phyloP scores from a whole-genome alignment of 2,329 filamentous ascomycete species.

The Stachybotrys echinatus region DNA sequence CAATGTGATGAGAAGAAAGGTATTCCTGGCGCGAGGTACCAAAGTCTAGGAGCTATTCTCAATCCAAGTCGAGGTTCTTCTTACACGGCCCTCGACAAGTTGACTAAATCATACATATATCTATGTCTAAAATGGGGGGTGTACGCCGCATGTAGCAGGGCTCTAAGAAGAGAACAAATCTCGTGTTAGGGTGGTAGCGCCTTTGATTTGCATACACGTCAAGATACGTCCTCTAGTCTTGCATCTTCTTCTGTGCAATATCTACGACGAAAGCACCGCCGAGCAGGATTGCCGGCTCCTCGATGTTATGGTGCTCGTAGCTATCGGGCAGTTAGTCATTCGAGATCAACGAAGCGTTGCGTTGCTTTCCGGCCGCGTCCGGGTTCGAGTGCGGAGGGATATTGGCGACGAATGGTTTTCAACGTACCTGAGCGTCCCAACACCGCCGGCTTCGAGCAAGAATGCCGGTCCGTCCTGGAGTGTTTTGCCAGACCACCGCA shows the following conservation, averaged over 20 bases:
- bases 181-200: no score
- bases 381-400: background rate
- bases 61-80: no score
- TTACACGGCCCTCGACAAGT: no score
- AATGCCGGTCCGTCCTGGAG: constrained; percentile 72
- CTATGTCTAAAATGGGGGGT: no score
- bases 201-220: background rate
- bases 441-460: constrained; percentile 82
- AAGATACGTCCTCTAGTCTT: background rate
- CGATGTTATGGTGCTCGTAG: constrained; percentile 73
- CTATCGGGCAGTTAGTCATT: no score
- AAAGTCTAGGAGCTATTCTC: constrained; percentile 30
- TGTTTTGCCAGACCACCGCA: constrained; percentile 73
- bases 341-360: no score
- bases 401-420: background rate
- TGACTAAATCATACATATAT: no score
- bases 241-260: constrained; percentile 17
- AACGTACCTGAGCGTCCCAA: constrained; percentile 68
- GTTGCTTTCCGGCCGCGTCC: no score
- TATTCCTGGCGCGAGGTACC: constrained; percentile 44
- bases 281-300: constrained; percentile 75
- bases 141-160: no score
- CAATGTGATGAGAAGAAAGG: constrained; percentile 7
- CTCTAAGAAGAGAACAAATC: no score
- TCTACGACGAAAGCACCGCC: constrained; percentile 64